Evolutionary conservation across 2,329 filamentous ascomycete genomes (phyloP), one percentile per base, ranked within the genome.

Genomic region (Trichoderma sp.): DNA sequence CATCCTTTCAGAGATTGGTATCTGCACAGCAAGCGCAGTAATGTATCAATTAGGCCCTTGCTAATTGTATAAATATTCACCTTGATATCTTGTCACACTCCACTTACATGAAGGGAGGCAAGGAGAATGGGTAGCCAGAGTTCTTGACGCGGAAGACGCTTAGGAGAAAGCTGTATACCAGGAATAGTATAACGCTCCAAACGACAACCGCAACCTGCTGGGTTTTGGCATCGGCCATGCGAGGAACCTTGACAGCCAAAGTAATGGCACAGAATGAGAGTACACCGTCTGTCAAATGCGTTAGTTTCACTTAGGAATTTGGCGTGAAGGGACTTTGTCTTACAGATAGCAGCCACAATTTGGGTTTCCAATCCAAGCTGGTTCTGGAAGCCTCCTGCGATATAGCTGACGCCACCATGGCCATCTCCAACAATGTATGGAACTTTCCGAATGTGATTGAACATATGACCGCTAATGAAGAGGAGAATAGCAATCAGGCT

Each of bases 381-480:
- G 78, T 89, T 97, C 79, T 95, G 93, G 81, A 99, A 99, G 1
- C 96, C 95, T 49, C 86, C 86, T 4, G 95, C 93, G 80, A 99
- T 96, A 80, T 98, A 98, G 77, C 82, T 92, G 71, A 99, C 88
- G 5, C 94, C 94, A 21, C 96, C 96, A 66, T 87, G 89, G 46
- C 93, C 93, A 77, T 98, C 90, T 52, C 91, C 92, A 52, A 89
- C 86, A 37, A 98, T 93, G 75, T 99, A 99, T 3, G 96, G 96
- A 3, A 96, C 93, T 79, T 96, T 95, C 74, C 96, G 89, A 77
- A 99, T 99, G 77, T 97, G 94, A 81, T 98, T 99, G 86, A 96
- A 99, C 96, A 99, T 99, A 81, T 98, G 94, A 49, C 96, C 96
- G 75, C 92, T 96, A 58, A 91, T 97, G 82, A 98, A 99, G 69